Base-by-base conservation (phyloP, 169 alveolate genomes). In the Cytauxzoon felis region DNA sequence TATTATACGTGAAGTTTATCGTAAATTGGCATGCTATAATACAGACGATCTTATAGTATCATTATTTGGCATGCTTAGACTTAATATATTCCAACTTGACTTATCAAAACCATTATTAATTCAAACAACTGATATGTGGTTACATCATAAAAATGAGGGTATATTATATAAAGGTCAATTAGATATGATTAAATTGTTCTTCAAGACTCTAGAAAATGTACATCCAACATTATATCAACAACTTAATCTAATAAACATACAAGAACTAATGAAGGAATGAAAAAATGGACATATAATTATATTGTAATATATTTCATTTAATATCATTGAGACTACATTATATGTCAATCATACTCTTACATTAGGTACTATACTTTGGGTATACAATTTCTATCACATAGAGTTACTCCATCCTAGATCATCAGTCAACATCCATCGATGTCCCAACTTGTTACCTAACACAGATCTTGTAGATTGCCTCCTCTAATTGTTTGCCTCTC, bases 21-120 rank as follows among this genome's bases (percentile, higher is more conserved):
- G 91, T 33, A 85, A 85, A 67, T 59, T 85, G 27, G 87, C 80
- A 13, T 75, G 88, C 49, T 85, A 67, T 56, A 85, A 85, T 51
- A 51, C 86, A 29, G 91, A 85, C 60, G 91, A 85, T 30, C 64
- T 85, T 26, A 63, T 85, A 16, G 70, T 85, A 49, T 68, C 86
- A 9, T 49, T 73, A 3, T 73, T 51, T 41, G 36, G 84, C 27
- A 64, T 64, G 78, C 41, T 62, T 11, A 64, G 52, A 19, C 63
- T 73, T 1, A 57, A 64, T 5, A 36, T 73, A 59, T 73, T 73
- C 26, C 75, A 63, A 38, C 18, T 73, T 47, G 73, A 62, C 8
- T 48, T 73, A 2, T 64, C 82, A 30, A 51, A 52, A 5, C 29
- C 42, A 18, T 53, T 71, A 29, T n/a, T 71, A 21, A 9, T 38